Evolutionary conservation across 2,329 filamentous ascomycete genomes (phyloP).

Genomic region (Trichothecium roseum): DNA sequence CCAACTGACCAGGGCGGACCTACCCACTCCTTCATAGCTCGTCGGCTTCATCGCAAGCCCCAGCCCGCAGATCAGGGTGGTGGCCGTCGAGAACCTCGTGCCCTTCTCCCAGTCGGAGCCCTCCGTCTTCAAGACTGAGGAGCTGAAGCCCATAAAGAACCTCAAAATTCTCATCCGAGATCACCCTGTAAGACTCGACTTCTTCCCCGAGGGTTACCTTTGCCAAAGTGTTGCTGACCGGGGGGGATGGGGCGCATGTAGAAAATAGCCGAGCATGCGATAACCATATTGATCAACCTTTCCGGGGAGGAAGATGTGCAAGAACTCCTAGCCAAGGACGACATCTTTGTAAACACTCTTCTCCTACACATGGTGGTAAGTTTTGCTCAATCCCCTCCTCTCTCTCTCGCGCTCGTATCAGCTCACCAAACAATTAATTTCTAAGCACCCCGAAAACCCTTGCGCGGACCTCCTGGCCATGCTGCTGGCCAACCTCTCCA

Average conservation of each 20-base stretch:
- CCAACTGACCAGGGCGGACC: not conserved
- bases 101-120: conserved; percentile 69
- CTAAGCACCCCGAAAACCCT: conserved; percentile 60
- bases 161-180: conserved; percentile 81
- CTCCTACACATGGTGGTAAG: conserved; percentile 64
- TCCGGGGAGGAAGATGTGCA: conserved; percentile 69
- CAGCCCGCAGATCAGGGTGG: conserved; percentile 79
- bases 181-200: conserved; percentile 53
- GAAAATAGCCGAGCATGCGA: conserved; percentile 85
- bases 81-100: conserved; percentile 78
- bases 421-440: not conserved
- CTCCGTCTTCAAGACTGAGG: conserved; percentile 71
- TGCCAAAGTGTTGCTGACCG: too few relatives aligned
- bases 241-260: conserved; percentile 21
- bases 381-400: conserved; percentile 10
- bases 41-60: conserved; percentile 90
- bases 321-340: conserved; percentile 62
- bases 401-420: not conserved
- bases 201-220: too few relatives aligned
- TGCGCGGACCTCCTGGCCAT: conserved; percentile 82
- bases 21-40: conserved; percentile 43
- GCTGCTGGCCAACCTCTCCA: conserved; percentile 86
- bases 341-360: conserved; percentile 67
- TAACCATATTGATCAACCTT: conserved; percentile 84
- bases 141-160: conserved; percentile 71